These are phyloP conservation scores for Aethionema arabicum DNA, from an alignment of 345 rosid genomes.

Conservation along the genomic window DNA sequence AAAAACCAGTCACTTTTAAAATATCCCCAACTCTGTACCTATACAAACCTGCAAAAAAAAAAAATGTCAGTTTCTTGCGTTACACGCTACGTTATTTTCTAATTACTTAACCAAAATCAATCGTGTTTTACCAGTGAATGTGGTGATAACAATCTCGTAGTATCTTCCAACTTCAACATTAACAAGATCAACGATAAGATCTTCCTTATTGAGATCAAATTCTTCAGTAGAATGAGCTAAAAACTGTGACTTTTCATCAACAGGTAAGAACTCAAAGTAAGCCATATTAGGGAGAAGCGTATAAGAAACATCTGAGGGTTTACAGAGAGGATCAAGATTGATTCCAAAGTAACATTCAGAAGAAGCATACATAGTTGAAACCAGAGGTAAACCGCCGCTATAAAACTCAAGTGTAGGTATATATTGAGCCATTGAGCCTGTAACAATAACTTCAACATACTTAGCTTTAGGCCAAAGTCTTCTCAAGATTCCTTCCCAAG, in stretches of 20 bases:
- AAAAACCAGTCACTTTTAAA: constrained; percentile 73
- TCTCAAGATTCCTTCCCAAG: constrained; percentile 88
- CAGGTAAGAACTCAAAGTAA: constrained; percentile 82
- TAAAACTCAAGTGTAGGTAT: constrained; percentile 82
- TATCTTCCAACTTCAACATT: constrained; percentile 67
- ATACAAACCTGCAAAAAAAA: constrained; percentile 52
- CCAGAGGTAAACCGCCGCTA: constrained; percentile 77
- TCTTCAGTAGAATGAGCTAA: constrained; percentile 41
- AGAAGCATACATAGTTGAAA: constrained; percentile 93
- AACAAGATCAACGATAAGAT: constrained; percentile 60
- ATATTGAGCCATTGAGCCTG: constrained; percentile 97
- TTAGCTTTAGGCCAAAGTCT: constrained; percentile 84
- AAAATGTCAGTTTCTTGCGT: constrained; percentile 19
- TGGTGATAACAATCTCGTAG: constrained; percentile 87
- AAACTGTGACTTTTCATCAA: constrained; percentile 46
- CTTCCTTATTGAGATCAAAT: constrained; percentile 47
- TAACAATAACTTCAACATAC: constrained; percentile 86
- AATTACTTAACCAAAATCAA: background rate
- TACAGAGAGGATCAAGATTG: constrained; percentile 68
- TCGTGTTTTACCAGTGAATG: constrained; percentile 63
- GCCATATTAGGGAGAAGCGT: constrained; percentile 94
- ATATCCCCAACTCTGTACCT: constrained; percentile 93
- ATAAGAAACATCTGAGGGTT: constrained; percentile 81
- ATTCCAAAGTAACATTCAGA: constrained; percentile 94
- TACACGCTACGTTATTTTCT: background rate